These are phyloP conservation scores for Stenocarpella maydis DNA, from an alignment of 2,329 filamentous ascomycete genomes.

Conservation along the genomic window DNA sequence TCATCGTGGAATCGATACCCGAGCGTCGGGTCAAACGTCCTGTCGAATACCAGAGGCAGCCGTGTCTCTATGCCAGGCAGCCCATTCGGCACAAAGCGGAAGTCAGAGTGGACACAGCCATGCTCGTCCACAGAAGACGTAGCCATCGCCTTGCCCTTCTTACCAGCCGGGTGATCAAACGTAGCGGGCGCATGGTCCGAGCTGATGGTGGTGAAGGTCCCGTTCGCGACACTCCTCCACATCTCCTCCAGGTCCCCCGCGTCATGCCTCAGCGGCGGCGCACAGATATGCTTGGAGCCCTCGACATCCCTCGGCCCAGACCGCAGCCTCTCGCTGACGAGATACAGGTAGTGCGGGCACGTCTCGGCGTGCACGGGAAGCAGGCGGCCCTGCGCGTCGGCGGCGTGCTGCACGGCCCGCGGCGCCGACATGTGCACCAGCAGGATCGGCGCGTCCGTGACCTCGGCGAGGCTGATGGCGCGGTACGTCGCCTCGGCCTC, in stretches of 20 bases:
- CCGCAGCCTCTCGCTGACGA: constrained; percentile 54
- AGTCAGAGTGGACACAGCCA: constrained; percentile 41
- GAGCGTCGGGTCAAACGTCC: constrained; percentile 31
- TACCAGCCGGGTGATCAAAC: constrained; percentile 53
- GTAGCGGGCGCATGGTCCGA: constrained; percentile 57
- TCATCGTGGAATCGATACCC: constrained; percentile 39
- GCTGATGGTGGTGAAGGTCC: constrained; percentile 62
- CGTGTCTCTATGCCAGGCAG: constrained; percentile 66
- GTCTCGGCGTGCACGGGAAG: constrained; percentile 65
- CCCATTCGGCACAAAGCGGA: constrained; percentile 67
- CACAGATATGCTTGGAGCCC: constrained; percentile 64
- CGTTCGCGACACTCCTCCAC: constrained; percentile 59
- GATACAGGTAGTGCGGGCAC: constrained; percentile 65
- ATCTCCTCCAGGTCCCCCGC: constrained; percentile 58
- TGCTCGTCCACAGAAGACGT: constrained; percentile 40
- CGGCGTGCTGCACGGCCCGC: constrained; percentile 56
- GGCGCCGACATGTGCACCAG: constrained; percentile 61
- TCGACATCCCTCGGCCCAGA: constrained; percentile 48
- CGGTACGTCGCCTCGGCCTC: constrained; percentile 59
- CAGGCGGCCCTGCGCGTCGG: constrained; percentile 57
- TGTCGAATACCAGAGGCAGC: constrained; percentile 53
- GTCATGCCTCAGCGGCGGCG: constrained; percentile 56
- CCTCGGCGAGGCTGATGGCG: constrained; percentile 57
- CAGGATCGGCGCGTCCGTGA: constrained; percentile 59
- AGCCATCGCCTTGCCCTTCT: constrained; percentile 39